A percentile compares a stretch with the other conserved stretches of the same genome.
Evolutionary conservation across 2,329 filamentous ascomycete species (phyloP).

Genomic region (Fusarium ramigenum): DNA sequence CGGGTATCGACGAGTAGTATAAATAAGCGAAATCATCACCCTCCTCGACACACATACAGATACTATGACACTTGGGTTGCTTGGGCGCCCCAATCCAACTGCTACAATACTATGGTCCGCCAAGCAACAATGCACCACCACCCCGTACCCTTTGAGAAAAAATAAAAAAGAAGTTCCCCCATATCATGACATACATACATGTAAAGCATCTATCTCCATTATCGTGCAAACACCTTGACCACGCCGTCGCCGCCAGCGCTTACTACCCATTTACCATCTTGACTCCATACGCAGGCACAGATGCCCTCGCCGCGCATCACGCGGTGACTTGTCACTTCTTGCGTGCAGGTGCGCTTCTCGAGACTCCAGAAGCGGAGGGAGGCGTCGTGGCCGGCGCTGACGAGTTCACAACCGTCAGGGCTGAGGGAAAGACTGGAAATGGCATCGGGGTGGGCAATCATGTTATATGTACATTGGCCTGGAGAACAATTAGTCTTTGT

Average conservation of each 20-base stretch:
- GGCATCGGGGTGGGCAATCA: constrained; percentile 94
- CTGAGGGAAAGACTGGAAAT: constrained; percentile 93
- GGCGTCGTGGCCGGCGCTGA: constrained; percentile 95
- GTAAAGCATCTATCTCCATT: constrained; percentile 8
- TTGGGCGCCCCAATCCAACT: constrained; percentile 25
- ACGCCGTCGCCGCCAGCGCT: constrained; percentile 94
- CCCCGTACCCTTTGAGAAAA: not conserved
- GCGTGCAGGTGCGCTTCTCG: constrained; percentile 93
- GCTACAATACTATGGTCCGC: constrained; percentile 6
- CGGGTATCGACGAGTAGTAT: constrained; percentile 49
- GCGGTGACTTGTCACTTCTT: constrained; percentile 92
- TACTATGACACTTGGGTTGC: constrained; percentile 36
- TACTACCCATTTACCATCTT: constrained; percentile 93
- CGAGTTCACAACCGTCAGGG: constrained; percentile 91
- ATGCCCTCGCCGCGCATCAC: constrained; percentile 97
- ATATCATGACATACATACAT: constrained; percentile 12
- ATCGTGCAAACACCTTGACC: constrained; percentile 83
- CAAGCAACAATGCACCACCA: constrained; percentile 29
- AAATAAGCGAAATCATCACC: constrained; percentile 34
- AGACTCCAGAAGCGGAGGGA: constrained; percentile 96
- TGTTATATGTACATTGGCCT: constrained; percentile 99
- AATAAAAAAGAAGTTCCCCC: not conserved
- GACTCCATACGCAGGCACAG: constrained; percentile 93
- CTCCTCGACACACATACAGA: constrained; percentile 20
- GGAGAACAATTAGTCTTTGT: constrained; percentile 16